Conservation (phyloP, 305 asterid genomes). For the Fraxinus platypoda region DNA sequence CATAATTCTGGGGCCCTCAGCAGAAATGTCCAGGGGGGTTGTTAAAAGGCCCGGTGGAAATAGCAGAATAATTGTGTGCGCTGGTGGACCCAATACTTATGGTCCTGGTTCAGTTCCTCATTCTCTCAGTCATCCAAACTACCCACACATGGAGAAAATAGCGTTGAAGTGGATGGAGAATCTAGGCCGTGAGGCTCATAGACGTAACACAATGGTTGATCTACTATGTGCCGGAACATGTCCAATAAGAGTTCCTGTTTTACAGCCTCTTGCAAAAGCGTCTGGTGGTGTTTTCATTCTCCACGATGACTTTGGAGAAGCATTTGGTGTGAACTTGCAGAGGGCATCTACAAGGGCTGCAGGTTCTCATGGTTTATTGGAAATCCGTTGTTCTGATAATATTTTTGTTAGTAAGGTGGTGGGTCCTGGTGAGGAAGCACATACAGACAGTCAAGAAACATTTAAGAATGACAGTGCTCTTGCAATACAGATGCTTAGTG, state of each 20-base stretch:
- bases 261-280: conserved; percentile 84
- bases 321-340: conserved; percentile 96
- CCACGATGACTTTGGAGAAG: conserved; percentile 96
- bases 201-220: conserved; percentile 69
- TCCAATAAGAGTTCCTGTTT: conserved; percentile 75
- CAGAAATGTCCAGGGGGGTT: conserved; percentile 82
- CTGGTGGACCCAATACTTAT: conserved; percentile 84
- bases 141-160: conserved; percentile 71
- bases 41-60: conserved; percentile 85
- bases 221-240: conserved; percentile 93
- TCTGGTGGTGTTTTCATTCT: conserved; percentile 84
- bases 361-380: conserved; percentile 88
- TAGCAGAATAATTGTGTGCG: conserved; percentile 85
- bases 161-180: conserved; percentile 84
- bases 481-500: conserved; percentile 73
- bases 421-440: conserved; percentile 96
- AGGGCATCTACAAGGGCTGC: conserved; percentile 84
- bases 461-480: conserved; percentile 63
- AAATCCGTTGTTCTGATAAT: conserved; percentile 86
- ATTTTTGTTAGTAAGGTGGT: conserved; percentile 76
- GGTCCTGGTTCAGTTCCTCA: conserved; percentile 95
- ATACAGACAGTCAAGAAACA: conserved; percentile 57
- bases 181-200: conserved; percentile 72
- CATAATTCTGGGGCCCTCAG: conserved; percentile 82
- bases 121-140: conserved; percentile 79